Conservation (phyloP, 1,284 basidiomycete species). For the Wolfiporia cocos region DNA sequence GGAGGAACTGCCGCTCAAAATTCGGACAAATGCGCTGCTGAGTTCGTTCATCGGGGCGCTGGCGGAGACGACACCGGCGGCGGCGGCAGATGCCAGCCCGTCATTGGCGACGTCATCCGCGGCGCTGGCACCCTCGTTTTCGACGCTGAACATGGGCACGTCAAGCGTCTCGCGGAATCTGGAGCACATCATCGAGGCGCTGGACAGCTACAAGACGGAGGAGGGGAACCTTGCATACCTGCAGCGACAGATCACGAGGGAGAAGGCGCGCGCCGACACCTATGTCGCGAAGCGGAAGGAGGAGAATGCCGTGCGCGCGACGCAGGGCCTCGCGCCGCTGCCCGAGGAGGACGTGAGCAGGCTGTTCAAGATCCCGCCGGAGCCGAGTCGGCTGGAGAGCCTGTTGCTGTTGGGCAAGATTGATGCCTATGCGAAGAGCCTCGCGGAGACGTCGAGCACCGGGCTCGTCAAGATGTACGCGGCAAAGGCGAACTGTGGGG, state of each 20-base stretch:
- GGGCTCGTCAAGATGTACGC: slow-evolving; percentile 75
- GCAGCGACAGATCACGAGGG: slow-evolving; percentile 86
- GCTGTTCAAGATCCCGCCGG: slow-evolving; percentile 84
- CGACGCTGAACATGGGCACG: slow-evolving; percentile 56
- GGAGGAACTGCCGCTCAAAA: slow-evolving; percentile 84
- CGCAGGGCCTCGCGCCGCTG: slow-evolving; percentile 82
- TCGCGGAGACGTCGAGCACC: slow-evolving; percentile 67
- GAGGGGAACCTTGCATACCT: slow-evolving; percentile 93
- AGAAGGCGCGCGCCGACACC: slow-evolving; percentile 79
- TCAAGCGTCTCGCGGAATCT: slow-evolving; percentile 61
- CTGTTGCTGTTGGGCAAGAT: slow-evolving; percentile 84
- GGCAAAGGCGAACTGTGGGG: slow-evolving; percentile 36
- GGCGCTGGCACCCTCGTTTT: slow-evolving; percentile 48
- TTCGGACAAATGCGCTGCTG: slow-evolving; percentile 85
- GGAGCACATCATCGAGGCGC: slow-evolving; percentile 78
- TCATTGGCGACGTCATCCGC: slow-evolving; percentile 31
- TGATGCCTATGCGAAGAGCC: slow-evolving; percentile 75
- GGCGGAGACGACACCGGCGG: slow-evolving; percentile 30
- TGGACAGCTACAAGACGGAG: slow-evolving; percentile 86
- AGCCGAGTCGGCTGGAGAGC: slow-evolving; percentile 89
- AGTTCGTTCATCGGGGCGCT: slow-evolving; percentile 81
- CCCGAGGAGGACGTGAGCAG: slow-evolving; percentile 83
- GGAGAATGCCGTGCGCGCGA: slow-evolving; percentile 80
- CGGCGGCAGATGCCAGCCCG: slow-evolving; percentile 32
- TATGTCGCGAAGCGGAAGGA: slow-evolving; percentile 83